phyloP scores from a whole-genome alignment of 345 rosid genomes.

The Eucalyptus shirleyi region DNA sequence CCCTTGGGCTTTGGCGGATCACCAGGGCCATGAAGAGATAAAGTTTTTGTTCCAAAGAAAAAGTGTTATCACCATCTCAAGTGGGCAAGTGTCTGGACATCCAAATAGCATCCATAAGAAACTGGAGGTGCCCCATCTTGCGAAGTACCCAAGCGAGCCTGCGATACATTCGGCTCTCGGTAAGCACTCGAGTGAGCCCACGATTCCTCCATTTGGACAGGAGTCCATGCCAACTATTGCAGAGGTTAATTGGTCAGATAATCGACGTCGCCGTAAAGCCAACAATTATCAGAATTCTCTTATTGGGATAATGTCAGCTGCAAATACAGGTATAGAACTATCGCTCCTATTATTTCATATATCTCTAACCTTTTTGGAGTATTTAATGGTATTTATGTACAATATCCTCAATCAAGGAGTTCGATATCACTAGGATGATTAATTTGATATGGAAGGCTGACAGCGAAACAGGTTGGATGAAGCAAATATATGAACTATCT shows the following conservation, averaged over 20 bases:
- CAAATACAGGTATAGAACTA: conserved; percentile 25
- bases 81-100: background rate
- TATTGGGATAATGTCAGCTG: conserved; percentile 69
- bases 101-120: background rate
- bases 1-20: conserved; percentile 55
- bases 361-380: background rate
- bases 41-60: conserved; percentile 9
- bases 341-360: background rate
- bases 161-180: conserved; percentile 16
- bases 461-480: background rate
- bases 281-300: conserved; percentile 53
- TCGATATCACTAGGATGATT: background rate
- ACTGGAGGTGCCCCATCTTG: conserved; percentile 6
- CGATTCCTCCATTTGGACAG: conserved; percentile 12
- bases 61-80: background rate
- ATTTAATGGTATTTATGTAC: background rate
- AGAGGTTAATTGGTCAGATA: conserved; percentile 14
- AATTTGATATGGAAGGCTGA: background rate
- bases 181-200: conserved; percentile 54
- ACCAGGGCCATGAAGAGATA: conserved; percentile 77
- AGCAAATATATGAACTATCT: background rate
- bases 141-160: conserved; percentile 57
- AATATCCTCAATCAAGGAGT: background rate
- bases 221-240: conserved; percentile 5
- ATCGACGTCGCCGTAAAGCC: conserved; percentile 23